Conservation (phyloP, 495 filamentous ascomycete species). For the Thermochaetoides thermophila region DNA sequence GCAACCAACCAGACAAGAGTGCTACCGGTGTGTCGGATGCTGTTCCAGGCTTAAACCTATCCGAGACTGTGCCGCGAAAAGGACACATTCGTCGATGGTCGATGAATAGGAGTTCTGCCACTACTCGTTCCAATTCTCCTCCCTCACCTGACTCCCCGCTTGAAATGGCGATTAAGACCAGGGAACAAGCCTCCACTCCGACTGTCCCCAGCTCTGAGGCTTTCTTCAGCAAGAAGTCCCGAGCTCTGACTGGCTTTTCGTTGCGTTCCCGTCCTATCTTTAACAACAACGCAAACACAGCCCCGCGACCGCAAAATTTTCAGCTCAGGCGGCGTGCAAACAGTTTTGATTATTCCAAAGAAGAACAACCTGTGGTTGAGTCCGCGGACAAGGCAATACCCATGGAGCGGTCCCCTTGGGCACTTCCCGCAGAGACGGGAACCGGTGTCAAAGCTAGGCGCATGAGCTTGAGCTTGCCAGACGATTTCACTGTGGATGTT, state of each 20-base stretch:
- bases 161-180: slow-evolving; percentile 19
- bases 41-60: slow-evolving; percentile 1
- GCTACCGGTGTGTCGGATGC: slow-evolving; percentile 5
- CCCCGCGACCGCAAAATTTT: slow-evolving; percentile 3
- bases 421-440: slow-evolving; percentile 41
- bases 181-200: slow-evolving; percentile 16
- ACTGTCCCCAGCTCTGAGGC: slow-evolving; percentile 25
- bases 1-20: slow-evolving; percentile 16
- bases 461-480: slow-evolving; percentile 45
- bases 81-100: slow-evolving; percentile 29
- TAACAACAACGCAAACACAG: no score
- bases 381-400: slow-evolving; percentile 10
- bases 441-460: slow-evolving; percentile 52
- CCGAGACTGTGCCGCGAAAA: slow-evolving; percentile 15
- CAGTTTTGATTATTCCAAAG: slow-evolving; percentile 21
- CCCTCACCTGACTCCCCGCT: slow-evolving; percentile 34
- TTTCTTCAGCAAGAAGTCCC: slow-evolving; percentile 30
- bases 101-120: slow-evolving; percentile 28
- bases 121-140: slow-evolving; percentile 38
- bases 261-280: slow-evolving; percentile 25
- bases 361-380: slow-evolving; percentile 4
- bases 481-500: slow-evolving; percentile 49
- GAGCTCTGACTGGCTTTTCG: slow-evolving; percentile 33
- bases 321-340: slow-evolving; percentile 19
- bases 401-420: slow-evolving; percentile 29